Conservation (phyloP, 257 asterid genomes). For the Rubia yunnanensis region DNA sequence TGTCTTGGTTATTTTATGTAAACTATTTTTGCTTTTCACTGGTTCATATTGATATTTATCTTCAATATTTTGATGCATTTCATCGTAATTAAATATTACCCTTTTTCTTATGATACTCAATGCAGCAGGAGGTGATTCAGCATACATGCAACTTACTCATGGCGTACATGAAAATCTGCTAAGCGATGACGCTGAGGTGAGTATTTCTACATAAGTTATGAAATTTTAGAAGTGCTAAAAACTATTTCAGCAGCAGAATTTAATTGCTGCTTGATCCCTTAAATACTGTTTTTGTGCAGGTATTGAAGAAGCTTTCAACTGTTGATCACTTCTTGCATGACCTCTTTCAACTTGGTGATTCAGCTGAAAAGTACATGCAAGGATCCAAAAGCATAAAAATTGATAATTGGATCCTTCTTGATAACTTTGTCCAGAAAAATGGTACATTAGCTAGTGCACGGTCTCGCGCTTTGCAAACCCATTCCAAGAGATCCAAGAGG, state of each 20-base stretch:
- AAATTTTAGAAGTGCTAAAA: slow-evolving; percentile 7
- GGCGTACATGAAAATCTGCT: slow-evolving; percentile 51
- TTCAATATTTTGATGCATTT: slow-evolving; percentile 1
- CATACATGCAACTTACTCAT: slow-evolving; percentile 57
- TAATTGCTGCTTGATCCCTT: neutral
- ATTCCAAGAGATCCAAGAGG: slow-evolving; percentile 66
- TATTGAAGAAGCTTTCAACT: slow-evolving; percentile 27
- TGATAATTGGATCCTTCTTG: slow-evolving; percentile 78
- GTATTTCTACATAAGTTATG: slow-evolving; percentile 15
- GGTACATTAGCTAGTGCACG: slow-evolving; percentile 21
- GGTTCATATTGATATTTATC: neutral
- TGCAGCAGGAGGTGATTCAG: slow-evolving; percentile 43
- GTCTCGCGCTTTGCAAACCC: slow-evolving; percentile 26
- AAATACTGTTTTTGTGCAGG: slow-evolving; percentile 24
- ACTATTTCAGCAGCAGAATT: neutral
- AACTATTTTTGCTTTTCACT: neutral
- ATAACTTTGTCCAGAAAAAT: slow-evolving; percentile 54
- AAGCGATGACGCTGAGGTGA: slow-evolving; percentile 43
- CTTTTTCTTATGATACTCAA: slow-evolving; percentile 17
- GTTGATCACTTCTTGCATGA: slow-evolving; percentile 57
- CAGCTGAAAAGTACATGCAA: slow-evolving; percentile 67
- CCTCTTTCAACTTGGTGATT: slow-evolving; percentile 73
- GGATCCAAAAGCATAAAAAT: slow-evolving; percentile 67
- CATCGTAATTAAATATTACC: neutral
- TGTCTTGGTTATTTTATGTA: neutral